Base-by-base conservation (phyloP, 768 basidiomycete genomes). In the Leccinellum luteum region DNA sequence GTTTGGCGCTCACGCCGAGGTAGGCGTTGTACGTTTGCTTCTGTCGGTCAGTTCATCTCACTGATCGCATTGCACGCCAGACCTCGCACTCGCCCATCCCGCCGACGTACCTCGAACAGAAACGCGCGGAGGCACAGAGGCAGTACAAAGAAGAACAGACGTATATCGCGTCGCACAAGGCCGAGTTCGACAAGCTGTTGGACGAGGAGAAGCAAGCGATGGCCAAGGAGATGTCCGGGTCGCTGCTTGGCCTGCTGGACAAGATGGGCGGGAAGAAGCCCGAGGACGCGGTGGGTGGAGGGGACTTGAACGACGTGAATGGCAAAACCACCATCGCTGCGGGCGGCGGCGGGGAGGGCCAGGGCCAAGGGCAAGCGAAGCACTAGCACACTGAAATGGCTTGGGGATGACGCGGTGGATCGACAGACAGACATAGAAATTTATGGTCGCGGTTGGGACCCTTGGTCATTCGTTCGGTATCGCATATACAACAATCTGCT, bases 81-180 rank as follows among this genome's bases (percentile, higher is more conserved):
- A 19, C 58, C 10, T 59, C 69, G 3, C 54, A 64, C 47, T 69
- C 78, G 4, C 62, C 74, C 30, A 68, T 76, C 44, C 79, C 79
- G 5, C 71, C 73, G n/a, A 81, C 79, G 4, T 82, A 82, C 67
- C 76, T 82, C 44, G 81, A 82, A 60, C 77, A 77, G 58, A 81
- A 79, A 66, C 79, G 81, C 2, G 65, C 67, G 28, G 78, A 81
- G 59, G 82, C 81, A 13, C 83, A 85, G 63, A 68, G 66, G 34
- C 71, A 75, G 49, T 85, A 84, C 71, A 72, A 67, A 56, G 80
- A 82, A 56, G 83, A 85, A 58, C 78, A 80, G 56, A 75, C 78
- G 52, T 83, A 81, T 64, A 76, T 84, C 60, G 69, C 69, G 32
- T 66, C 79, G 41, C 78, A 85, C 72, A 82, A 79, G 66, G 76